phyloP scores from a whole-genome alignment of 1,284 basidiomycete species.

The Tylopilus sp. region DNA sequence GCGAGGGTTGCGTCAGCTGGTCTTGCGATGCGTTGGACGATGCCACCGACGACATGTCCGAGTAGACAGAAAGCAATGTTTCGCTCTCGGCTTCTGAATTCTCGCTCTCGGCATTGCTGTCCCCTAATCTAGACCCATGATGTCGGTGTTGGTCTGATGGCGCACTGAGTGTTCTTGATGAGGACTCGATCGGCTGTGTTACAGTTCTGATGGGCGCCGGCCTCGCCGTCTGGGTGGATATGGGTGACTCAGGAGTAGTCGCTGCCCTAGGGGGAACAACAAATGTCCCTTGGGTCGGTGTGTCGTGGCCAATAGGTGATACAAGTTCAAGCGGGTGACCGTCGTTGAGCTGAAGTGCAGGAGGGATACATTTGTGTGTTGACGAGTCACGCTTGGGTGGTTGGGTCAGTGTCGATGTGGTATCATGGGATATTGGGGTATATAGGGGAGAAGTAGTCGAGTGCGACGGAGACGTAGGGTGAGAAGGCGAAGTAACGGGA shows the following conservation, averaged over 20 bases:
- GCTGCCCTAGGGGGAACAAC: constrained; percentile 55
- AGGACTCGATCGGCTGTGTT: constrained; percentile 10
- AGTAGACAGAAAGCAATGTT: constrained; percentile 31
- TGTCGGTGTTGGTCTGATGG: constrained; percentile 29
- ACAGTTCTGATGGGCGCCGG: constrained; percentile 14
- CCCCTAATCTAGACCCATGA: constrained; percentile 20
- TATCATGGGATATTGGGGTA: constrained; percentile 28
- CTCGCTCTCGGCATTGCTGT: constrained; percentile 43
- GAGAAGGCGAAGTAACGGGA: constrained; percentile 7
- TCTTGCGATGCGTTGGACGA: constrained; percentile 35
- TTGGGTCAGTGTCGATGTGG: constrained; percentile 21
- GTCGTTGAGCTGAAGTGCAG: constrained; percentile 31
- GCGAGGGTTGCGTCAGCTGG: constrained; percentile 17
- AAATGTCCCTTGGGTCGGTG: constrained; percentile 35
- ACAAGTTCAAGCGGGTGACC: constrained; percentile 22
- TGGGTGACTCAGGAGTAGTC: constrained; percentile 43
- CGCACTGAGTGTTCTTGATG: constrained; percentile 34
- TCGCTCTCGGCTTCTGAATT: constrained; percentile 38
- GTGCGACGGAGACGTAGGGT: constrained; percentile 8
- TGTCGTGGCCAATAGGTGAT: constrained; percentile 6
- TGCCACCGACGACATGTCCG: constrained; percentile 42
- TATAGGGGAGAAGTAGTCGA: constrained; percentile 20
- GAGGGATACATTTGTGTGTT: constrained; percentile 26
- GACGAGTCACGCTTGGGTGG: constrained; percentile 27
- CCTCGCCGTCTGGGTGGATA: constrained; percentile 20